These are phyloP conservation scores for Lepidopterella palustris DNA, from an alignment of 495 filamentous ascomycete genomes.

Conservation along the genomic window DNA sequence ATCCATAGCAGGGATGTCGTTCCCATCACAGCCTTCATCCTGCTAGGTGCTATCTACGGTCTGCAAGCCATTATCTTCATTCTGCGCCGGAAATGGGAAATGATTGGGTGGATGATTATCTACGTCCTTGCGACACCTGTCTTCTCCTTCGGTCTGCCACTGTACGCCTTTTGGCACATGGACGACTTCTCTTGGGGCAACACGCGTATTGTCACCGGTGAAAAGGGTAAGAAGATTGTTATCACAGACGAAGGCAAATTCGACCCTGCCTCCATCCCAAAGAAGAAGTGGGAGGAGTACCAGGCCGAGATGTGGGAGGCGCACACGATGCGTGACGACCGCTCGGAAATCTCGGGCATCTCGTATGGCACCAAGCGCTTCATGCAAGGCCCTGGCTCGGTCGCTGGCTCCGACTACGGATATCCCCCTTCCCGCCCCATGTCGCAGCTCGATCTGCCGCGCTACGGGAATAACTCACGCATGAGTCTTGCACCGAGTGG, in stretches of 20 bases:
- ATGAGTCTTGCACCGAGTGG: constrained; percentile 67
- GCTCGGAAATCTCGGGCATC: constrained; percentile 83
- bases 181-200: constrained; percentile 99
- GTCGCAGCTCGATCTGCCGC: constrained; percentile 62
- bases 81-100: constrained; percentile 92
- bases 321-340: constrained; percentile 76
- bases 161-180: constrained; percentile 99
- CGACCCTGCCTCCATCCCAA: constrained; percentile 83
- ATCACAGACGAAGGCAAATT: constrained; percentile 98
- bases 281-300: constrained; percentile 99
- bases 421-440: constrained; percentile 57
- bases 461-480: constrained; percentile 49
- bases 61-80: constrained; percentile 97
- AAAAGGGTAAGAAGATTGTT: constrained; percentile 85
- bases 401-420: constrained; percentile 53
- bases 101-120: constrained; percentile 98
- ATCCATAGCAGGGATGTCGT: constrained; percentile 52
- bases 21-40: constrained; percentile 77
- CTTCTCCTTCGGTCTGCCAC: constrained; percentile 81
- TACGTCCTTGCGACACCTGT: constrained; percentile 90
- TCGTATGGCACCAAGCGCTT: constrained; percentile 83
- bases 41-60: constrained; percentile 92
- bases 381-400: constrained; percentile 38
- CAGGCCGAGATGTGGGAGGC: constrained; percentile 96
- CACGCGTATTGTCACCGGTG: constrained; percentile 93